Evolutionary conservation across 2,329 filamentous ascomycete species (phyloP), one percentile per base, ranked within the genome.

Genomic region (Nothophoma quercina): DNA sequence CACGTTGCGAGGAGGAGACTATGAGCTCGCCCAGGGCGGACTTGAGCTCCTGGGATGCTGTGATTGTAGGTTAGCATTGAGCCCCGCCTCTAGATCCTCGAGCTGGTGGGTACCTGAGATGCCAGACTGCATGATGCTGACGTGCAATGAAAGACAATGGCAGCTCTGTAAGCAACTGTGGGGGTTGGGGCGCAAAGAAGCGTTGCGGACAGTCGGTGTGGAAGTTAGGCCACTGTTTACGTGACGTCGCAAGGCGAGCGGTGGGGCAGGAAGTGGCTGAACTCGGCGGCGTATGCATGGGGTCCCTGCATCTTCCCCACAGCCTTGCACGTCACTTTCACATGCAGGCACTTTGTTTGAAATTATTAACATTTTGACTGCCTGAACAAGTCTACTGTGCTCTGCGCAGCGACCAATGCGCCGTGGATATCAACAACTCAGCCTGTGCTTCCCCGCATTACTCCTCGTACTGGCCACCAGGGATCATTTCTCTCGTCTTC

Each of bases 31-130:
- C 86, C 81, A 95, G 93, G 64, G 89, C 82, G 65, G 85, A 79
- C 70, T 87, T 83, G 57, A 95, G 88, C 81, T 93, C 90, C 76
- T 87, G 76, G 50, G 90, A 93, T 61, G 88, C 91, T 67, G 49
- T 49, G 30, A 10, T 22, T 47, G 34, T 33, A 13, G n/a, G 58
- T 70, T 57, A 65, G 63, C 15, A 5, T n/a, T 15, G 4, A 15
- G 2, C n/a, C 25, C 18, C n/a, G 23, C 29, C n/a, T 35, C 23
- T 39, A 18, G 10, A 13, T 25, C 4, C 15, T 13, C 8, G 7
- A n/a, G n/a, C 18, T 30, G 18, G 22, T 26, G 33, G 68, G 42
- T 80, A 88, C 88, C 88, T 76, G 87, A 85, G 64, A 91, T 91
- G 75, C 89, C 88, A 28, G 89, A 91, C 80, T 92, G 88, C 89